Percentiles rank a stretch among this genome's conserved stretches.
Evolutionary conservation across 768 basidiomycete genomes (phyloP).

Genomic region (Mycena kentingensis): DNA sequence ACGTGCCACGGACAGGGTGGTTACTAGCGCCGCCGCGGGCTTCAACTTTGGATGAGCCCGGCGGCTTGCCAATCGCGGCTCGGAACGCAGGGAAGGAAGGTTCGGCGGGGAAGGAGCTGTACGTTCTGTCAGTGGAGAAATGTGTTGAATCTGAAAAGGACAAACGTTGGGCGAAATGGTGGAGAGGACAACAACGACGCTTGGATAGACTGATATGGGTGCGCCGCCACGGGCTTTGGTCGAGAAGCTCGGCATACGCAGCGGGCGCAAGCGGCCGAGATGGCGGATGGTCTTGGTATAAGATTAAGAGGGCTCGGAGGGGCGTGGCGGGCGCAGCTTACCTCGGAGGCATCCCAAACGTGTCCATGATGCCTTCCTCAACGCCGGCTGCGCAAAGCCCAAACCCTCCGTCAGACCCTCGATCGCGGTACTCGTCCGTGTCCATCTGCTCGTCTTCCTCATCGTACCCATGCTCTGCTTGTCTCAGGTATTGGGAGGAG

Average conservation of each 20-base stretch:
- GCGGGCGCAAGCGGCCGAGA: slow-evolving; percentile 31
- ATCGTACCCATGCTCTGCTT: neutral
- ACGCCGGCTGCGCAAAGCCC: slow-evolving; percentile 53
- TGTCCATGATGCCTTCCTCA: slow-evolving; percentile 57
- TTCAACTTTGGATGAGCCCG: neutral
- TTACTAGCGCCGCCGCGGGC: slow-evolving; percentile 15
- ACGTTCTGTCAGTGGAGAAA: neutral
- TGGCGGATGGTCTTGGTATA: neutral
- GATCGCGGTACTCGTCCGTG: neutral
- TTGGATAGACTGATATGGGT: slow-evolving; percentile 78
- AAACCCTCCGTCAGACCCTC: slow-evolving; percentile 27
- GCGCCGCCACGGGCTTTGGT: slow-evolving; percentile 73
- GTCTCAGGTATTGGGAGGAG: slow-evolving; percentile 35
- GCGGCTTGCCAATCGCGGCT: slow-evolving; percentile 66
- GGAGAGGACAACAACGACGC: slow-evolving; percentile 77
- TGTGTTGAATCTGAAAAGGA: neutral
- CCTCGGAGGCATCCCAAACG: slow-evolving; percentile 73
- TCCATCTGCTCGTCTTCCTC: neutral
- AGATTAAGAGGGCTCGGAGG: slow-evolving; percentile 34
- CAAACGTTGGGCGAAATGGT: slow-evolving; percentile 60
- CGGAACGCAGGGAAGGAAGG: slow-evolving; percentile 70
- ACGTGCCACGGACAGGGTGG: slow-evolving; percentile 17
- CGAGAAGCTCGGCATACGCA: slow-evolving; percentile 71
- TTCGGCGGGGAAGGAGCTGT: slow-evolving; percentile 28
- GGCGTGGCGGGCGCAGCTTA: slow-evolving; percentile 32